Base-by-base conservation (phyloP, 148 eudicot genomes). In the Spergularia marina region DNA sequence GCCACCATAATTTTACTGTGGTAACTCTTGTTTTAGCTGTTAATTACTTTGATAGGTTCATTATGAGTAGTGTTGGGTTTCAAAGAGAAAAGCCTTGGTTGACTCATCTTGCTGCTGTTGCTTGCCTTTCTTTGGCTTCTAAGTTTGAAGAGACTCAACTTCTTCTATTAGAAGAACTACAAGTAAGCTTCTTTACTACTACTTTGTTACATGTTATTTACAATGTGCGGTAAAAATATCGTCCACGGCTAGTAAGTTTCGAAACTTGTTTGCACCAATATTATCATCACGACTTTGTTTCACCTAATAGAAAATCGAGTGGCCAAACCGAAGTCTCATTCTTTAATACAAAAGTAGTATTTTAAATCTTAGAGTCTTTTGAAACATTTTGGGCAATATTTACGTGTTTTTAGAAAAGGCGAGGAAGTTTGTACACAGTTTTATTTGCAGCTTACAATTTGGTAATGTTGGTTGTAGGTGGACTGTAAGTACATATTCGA, bases 41-140 rank as follows among this genome's bases (percentile, higher is more conserved):
- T 76, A 85, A 84, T 79, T 89, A 89, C 68, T 94, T 84, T 76
- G 94, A 91, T 68, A 87, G 87, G 71, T 89, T 88, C 74, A 65
- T 85, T 6, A 54, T 83, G 17, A 88, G 88, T 53, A 88, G 88
- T 53, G 18, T 80, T 61, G 74, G 80, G 61, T 82, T 84, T 74
- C 90, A 85, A 76, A 78, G 56, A 63, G 90, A 91, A 23, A 80
- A 75, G 70, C 90, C 92, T 49, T 94, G 98, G 98, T 78, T 91
- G 89, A 74, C 73, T 68, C 98, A 94, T 53, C 84, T 94, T 70
- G 87, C 77, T 75, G 90, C 94, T 78, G 83, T 91, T 77, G 92
- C 97, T 77, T 91, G 91, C 70, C 87, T 94, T 36, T 89, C 98
- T 71, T 58, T 94, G 64, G 97, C 97, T 86, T 86, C 97, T 55